Evolutionary conservation across 2,329 filamentous ascomycete genomes (phyloP), one percentile per base, ranked within the genome.

Genomic region (Pyrenophora graminea): DNA sequence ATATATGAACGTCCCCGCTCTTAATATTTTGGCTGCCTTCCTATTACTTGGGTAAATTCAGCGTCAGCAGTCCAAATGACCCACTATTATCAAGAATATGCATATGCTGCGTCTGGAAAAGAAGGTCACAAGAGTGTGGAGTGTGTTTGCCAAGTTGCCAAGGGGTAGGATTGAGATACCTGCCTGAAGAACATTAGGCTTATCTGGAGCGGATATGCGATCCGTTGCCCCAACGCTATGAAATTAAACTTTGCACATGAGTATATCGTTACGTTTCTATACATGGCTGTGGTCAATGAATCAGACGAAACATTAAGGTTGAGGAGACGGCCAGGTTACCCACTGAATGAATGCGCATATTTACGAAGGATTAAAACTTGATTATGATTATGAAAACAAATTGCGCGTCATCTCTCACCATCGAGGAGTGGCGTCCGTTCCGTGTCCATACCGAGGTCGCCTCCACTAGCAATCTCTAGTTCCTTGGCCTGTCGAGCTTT

Each of bases 91-190:
- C 63, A 48, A 34, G 15, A 27, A 33, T 39, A 34, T 42, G 55
- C 56, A 48, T 59, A 59, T 54, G 32, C 50, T 59, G 61, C 53
- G 63, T 67, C 61, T 47, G 58, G 59, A 66, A 63, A 54, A 66
- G 68, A 64, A 70, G 66, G 64, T 69, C 61, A 56, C 53, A 70
- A 68, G 63, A 59, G 45, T 53, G 51, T 58, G 52, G 56, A 65
- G 57, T 55, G 51, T 43, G 27, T 48, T 51, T 51, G 48, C 48
- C 48, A 51, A 51, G 49, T 39, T 59, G 66, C 64, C 66, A 68
- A 69, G 48, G 64, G 39, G 55, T 39, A 44, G 56, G 32, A 30
- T 43, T 63, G 48, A 62, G 39, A 54, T 64, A 70, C 68, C 68
- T 71, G 63, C 68, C 64, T 34, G 49, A 69, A 63, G 34, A 46